Base-by-base conservation (phyloP, 352 stramenopile species). In the Pythium rishiriense region DNA sequence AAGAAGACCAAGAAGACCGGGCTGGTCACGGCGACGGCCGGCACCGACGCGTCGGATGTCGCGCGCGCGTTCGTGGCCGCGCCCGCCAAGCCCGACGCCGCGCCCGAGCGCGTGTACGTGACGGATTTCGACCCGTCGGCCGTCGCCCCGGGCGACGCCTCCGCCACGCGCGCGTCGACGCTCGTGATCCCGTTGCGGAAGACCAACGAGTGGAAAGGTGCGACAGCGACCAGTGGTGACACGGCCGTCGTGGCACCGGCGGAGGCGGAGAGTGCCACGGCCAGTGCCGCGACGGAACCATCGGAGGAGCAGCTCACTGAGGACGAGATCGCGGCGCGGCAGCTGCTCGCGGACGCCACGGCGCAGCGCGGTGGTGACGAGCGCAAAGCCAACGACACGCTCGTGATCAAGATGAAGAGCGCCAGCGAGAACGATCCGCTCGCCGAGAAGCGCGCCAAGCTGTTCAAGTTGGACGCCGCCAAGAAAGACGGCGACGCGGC, bases 131-230 rank as follows among this genome's bases (percentile, higher is more conserved):
- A 90, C 45, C 73, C 81, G 3, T 66, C 60, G 11, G 69, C 69
- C 45, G 70, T 73, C 35, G 75, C 75, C 9, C 46, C 58, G 29
- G 31, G 62, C 28, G 66, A 64, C 10, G 68, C 68, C 24, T 70
- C 77, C 33, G 70, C 58, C 19, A 33, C 57, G n/a, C 56, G 45
- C 15, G 69, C 69, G 47, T 47, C 58, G 33, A 64, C 78, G 58
- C 64, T 94, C 24, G 79, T 94, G 31, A 94, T 94, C 66, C 81
- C 83, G 19, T 64, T 91, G 57, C 71, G 89, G 58, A 75, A 85
- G 56, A 71, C 73, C 14, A 94, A 91, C 56, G 58, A 72, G 37
- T 92, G 83, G 81, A 66, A 71, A 12, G 52, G 43, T 19, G 31
- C 37, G 12, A 17, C 24, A 12, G 24, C 12, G 22, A 25, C 21